These are phyloP conservation scores for Neostapfia colusana DNA, from an alignment of 176 grass and related monocot species.

Conservation along the genomic window DNA sequence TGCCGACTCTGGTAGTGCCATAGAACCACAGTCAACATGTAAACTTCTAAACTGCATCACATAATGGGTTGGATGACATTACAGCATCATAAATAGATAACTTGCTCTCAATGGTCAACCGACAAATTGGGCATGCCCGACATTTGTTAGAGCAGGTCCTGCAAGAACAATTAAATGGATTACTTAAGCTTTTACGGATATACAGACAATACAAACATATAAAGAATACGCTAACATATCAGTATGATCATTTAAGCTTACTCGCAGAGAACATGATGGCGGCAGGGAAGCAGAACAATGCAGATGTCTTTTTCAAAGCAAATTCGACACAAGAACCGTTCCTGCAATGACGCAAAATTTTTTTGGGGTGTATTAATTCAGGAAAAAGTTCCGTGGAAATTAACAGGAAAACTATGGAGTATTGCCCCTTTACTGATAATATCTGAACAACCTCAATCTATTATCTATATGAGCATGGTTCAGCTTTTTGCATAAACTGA, in stretches of 20 bases:
- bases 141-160: conserved; percentile 58
- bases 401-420: neutral
- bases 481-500: neutral
- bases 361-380: neutral
- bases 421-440: conserved; percentile 1
- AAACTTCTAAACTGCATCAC: conserved; percentile 35
- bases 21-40: conserved; percentile 20
- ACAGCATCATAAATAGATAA: conserved; percentile 37
- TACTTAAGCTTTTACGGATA: neutral
- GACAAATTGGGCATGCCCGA: conserved; percentile 58
- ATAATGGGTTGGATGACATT: conserved; percentile 13
- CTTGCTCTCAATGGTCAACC: conserved; percentile 46
- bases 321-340: conserved; percentile 64
- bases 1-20: neutral
- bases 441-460: conserved; percentile 1
- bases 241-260: conserved; percentile 34
- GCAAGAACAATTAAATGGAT: conserved; percentile 15
- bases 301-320: conserved; percentile 67
- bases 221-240: neutral
- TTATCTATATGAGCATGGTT: neutral
- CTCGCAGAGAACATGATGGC: conserved; percentile 73
- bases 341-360: conserved; percentile 37
- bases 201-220: neutral
- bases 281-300: conserved; percentile 61
- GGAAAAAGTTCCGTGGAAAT: neutral